Conservation (phyloP, 768 basidiomycete species). For the Tricholoma saponaceum region DNA sequence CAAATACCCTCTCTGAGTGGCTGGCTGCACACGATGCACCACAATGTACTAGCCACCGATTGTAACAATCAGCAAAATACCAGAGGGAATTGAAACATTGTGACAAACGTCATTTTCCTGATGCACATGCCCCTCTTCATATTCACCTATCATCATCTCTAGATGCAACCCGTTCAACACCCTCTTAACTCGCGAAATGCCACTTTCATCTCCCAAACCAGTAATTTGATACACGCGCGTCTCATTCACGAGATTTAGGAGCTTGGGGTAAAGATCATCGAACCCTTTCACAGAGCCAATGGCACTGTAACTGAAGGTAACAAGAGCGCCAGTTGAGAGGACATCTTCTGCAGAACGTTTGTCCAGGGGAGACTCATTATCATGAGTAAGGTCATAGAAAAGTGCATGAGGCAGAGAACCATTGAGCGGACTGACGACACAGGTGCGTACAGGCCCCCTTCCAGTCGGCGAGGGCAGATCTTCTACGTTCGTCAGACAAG, state of each 20-base stretch:
- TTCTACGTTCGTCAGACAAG: conserved; percentile 72
- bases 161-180: conserved; percentile 83
- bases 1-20: conserved; percentile 87
- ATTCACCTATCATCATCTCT: conserved; percentile 88
- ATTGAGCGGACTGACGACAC: conserved; percentile 72
- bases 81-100: neutral
- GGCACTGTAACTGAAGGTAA: conserved; percentile 84
- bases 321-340: conserved; percentile 90
- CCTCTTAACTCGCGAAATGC: conserved; percentile 57
- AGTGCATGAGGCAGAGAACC: conserved; percentile 91
- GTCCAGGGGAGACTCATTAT: conserved; percentile 89
- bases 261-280: conserved; percentile 93
- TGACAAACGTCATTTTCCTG: conserved; percentile 88
- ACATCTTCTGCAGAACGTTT: conserved; percentile 95
- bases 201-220: conserved; percentile 49
- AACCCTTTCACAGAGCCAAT: conserved; percentile 96
- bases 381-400: conserved; percentile 94
- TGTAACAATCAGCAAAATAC: neutral
- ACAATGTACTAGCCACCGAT: conserved; percentile 72
- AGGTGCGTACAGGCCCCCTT: conserved; percentile 71
- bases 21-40: conserved; percentile 87
- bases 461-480: conserved; percentile 81
- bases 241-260: conserved; percentile 87
- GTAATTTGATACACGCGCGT: conserved; percentile 74
- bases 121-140: conserved; percentile 91